Base-by-base conservation (phyloP, 345 rosid species). In the Euphorbia lathyris region DNA sequence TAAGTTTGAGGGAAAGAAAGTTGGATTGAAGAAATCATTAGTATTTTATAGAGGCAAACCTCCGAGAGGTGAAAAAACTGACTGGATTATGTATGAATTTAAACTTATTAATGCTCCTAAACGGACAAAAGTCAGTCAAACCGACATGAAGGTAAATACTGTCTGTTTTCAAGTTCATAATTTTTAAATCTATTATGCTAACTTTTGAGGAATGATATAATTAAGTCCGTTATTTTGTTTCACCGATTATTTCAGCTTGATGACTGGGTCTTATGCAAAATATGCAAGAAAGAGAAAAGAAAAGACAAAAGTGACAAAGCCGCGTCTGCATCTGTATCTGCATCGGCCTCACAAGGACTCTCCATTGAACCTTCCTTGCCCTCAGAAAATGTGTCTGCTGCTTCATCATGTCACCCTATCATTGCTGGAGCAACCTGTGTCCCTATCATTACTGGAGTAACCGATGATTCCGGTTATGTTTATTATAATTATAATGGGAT, bases 71-170 rank as follows among this genome's bases (percentile, higher is more conserved):
- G 29, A 17, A 5, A 79, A 79, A 57, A 71, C 77, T 14, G 22
- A 68, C 25, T 72, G 77, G 82, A 75, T 75, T 48, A 79, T 75
- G 82, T 79, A 79, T 22, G 74, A 79, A 38, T 79, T 27, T 22
- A 67, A 51, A 63, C 16, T 62, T 0, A 3, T 7, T 4, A 32
- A 62, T 67, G 17, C 74, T 23, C 76, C 74, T 25, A 48, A n/a
- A 20, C 48, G 7, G 7, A 65, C 19, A 23, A 63, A 12, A n/a
- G 25, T 5, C 4, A 17, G 4, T 16, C 11, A 2, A 7, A 9
- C 65, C 25, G 73, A 66, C 42, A 74, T 63, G 78, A 62, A 68
- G 69, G 76, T 79, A 50, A 5, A 0, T 4, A n/a, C n/a, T n/a
- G n/a, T n/a, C n/a, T n/a, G n/a, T n/a, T n/a, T n/a, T n/a, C n/a